Evolutionary conservation across 345 rosid genomes (phyloP), one percentile per base, ranked within the genome.

Genomic region (Euphorbia pulcherrima): DNA sequence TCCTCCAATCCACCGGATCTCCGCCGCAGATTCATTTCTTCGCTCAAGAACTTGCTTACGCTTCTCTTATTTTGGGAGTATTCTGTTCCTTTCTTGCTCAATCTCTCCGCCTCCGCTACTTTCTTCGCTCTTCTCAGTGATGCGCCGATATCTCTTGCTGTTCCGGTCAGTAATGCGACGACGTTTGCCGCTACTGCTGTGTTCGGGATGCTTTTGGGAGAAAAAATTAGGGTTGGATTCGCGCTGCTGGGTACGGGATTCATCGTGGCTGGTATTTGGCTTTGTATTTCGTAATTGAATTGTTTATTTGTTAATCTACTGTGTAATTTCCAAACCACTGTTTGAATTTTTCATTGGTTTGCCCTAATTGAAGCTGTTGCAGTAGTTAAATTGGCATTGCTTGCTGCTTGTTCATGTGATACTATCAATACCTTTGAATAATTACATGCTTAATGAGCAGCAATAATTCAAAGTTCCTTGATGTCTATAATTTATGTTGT

Each of bases 171-270:
- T 41, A 87, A 93, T 69, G 97, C 97, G 37, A 93, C 89, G 8
- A 93, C 96, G 18, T 93, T 93, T 46, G 97, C 95, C 50, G 88
- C 97, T 73, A 90, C 97, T 11, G 97, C 96, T 53, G 88, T 78
- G 20, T 83, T 81, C 24, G 98, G 96, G 16, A 77, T 88, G 48
- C 80, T 86, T 17, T 71, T 92, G 8, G 98, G 95, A 2, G 98
- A 92, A 77, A 76, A 86, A 71, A 88, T 84, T 64, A 84, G 80
- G 26, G 65, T 87, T 63, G 87, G 82, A 24, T 77, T 56, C 56
- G 85, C 92, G 69, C 68, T 88, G 62, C 4, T 86, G 68, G 98
- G 96, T 78, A 86, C 87, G 48, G 74, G 73, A 29, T 81, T 83
- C 28, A 89, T 93, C 65, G 82, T 88, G 27, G 60, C 81, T 56